phyloP scores from a whole-genome alignment of 768 basidiomycete genomes.

The Hortiboletus campestris region DNA sequence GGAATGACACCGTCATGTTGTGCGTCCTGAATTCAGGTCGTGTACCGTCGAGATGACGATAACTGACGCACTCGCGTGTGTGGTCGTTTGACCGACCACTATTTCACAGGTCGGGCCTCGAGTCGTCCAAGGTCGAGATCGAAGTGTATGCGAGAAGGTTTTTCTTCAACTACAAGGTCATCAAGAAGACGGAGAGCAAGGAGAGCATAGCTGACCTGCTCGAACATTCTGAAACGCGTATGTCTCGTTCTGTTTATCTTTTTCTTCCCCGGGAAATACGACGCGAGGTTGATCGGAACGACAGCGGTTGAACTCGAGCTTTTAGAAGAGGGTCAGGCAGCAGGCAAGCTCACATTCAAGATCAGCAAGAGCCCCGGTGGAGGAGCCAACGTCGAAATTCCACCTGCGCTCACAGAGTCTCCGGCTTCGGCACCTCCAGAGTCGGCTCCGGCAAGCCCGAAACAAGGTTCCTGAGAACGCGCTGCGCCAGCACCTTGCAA shows the following conservation, averaged over 20 bases:
- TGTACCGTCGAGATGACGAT: neutral
- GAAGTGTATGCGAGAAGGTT: constrained; percentile 33
- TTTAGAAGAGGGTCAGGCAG: constrained; percentile 31
- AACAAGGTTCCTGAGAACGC: neutral
- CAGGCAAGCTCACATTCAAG: constrained; percentile 28
- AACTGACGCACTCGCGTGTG: constrained; percentile 2
- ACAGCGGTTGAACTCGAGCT: constrained; percentile 32
- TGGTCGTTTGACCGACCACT: neutral
- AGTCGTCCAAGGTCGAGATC: constrained; percentile 33
- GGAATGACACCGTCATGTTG: constrained; percentile 28
- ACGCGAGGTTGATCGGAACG: neutral
- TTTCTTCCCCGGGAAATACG: neutral
- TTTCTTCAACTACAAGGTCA: constrained; percentile 33
- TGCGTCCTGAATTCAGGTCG: constrained; percentile 8
- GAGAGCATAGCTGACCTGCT: constrained; percentile 32
- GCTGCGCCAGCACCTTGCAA: neutral
- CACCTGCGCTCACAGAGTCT: neutral
- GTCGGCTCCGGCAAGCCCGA: constrained; percentile 6
- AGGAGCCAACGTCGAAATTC: neutral
- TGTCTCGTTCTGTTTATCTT: neutral
- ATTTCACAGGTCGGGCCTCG: constrained; percentile 28
- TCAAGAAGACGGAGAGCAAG: constrained; percentile 35
- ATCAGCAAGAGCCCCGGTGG: constrained; percentile 20
- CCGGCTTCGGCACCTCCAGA: neutral
- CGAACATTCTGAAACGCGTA: constrained; percentile 31